Evolutionary conservation across 257 asterid genomes (phyloP).

Genomic region (Solanum virginianum): DNA sequence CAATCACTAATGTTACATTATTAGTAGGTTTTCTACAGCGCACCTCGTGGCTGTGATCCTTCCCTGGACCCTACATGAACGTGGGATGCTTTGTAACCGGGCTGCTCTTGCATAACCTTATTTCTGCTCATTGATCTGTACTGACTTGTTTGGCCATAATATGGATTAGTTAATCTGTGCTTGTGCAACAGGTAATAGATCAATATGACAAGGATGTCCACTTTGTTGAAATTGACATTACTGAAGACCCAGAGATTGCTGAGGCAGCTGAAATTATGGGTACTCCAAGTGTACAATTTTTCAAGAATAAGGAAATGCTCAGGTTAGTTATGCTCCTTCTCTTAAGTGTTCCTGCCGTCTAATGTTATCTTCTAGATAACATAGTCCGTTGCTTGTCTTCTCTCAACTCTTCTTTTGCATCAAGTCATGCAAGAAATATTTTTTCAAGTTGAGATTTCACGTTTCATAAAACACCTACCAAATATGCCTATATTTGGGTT

Average conservation of each 20-base stretch:
- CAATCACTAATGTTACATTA: neutral
- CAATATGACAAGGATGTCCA: conserved; percentile 75
- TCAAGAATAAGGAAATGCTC: conserved; percentile 74
- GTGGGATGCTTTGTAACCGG: neutral
- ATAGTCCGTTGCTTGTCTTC: neutral
- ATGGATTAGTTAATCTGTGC: conserved; percentile 4
- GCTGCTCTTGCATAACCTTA: neutral
- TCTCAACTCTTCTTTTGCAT: neutral
- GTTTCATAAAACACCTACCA: neutral
- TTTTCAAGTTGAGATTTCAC: neutral
- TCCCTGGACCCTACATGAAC: neutral
- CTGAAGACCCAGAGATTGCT: conserved; percentile 92
- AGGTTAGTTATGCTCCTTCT: conserved; percentile 21
- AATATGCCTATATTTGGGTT: neutral
- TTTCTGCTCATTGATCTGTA: neutral
- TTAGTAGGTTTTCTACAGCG: neutral
- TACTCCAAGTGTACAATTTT: conserved; percentile 80
- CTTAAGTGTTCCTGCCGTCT: neutral
- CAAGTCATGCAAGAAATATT: neutral
- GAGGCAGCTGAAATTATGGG: conserved; percentile 91
- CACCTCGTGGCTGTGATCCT: neutral
- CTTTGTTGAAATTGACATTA: conserved; percentile 79
- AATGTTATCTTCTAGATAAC: neutral
- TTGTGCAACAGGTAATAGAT: conserved; percentile 54
- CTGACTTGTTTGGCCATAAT: neutral